Base-by-base conservation (phyloP, 2,329 filamentous ascomycete genomes). In the Fusarium miscanthi region DNA sequence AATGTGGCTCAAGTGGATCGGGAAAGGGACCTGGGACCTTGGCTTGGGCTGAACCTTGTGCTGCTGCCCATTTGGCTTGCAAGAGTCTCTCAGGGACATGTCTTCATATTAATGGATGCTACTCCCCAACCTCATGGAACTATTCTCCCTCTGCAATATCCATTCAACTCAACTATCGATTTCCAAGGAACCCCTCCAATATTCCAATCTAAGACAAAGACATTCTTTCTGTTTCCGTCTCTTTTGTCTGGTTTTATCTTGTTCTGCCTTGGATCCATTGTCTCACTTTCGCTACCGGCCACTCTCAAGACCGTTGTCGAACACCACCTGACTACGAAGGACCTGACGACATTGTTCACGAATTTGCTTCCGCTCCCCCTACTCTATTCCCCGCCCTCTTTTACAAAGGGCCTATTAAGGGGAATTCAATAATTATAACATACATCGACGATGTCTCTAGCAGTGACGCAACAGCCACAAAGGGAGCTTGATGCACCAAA, bases 101-200 rank as follows among this genome's bases (percentile, higher is more conserved):
- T 48, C 57, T 65, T 74, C 73, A 75, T 75, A 75, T 73, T 74
- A 75, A 74, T 75, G 64, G 70, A 75, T 75, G 64, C 49, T 54
- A 45, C 59, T 61, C 69, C 69, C 72, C 72, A 69, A 63, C 54
- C 69, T 69, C 63, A 56, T 45, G 25, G 60, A 61, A 49, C 46
- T 57, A 49, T 56, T 58, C 61, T 69, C 71, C 51, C 67, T 70
- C 66, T 69, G 42, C 56, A 59, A 49, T 70, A 58, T 42, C 43
- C 41, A 63, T 56, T 41, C 45, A 63, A 66, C 59, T 71, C 53
- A 53, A 72, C 64, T 74, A 74, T 73, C 53, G 61, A 73, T 62
- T 73, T 61, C 62, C 59, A 58, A 49, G 41, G 21, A 58, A 16
- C 41, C 54, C 54, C 19, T 57, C 54, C 54, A 49, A 49, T 58